Percentiles rank a stretch among this genome's conserved stretches.
These are phyloP conservation scores for Prunus fruticosa DNA, from an alignment of 306 rosid genomes.

Conservation along the genomic window DNA sequence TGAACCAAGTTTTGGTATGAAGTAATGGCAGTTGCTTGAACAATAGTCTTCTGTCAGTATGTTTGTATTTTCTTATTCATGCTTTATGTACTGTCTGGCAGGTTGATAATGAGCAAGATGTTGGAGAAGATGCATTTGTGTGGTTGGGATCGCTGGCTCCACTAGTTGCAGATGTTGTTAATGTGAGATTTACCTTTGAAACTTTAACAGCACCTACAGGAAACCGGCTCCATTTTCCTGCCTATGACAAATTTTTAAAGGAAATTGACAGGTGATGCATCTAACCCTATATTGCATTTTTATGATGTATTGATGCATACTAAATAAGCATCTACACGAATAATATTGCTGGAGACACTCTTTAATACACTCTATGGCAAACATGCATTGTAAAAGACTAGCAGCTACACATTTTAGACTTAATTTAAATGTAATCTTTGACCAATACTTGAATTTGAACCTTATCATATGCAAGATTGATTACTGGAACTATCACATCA, in stretches of 20 bases:
- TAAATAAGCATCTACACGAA: neutral
- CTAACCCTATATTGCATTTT: conserved; percentile 7
- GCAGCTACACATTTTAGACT: neutral
- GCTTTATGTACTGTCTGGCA: conserved; percentile 22
- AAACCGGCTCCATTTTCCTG: conserved; percentile 78
- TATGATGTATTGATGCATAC: neutral
- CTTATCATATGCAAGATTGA: no score
- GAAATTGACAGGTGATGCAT: conserved; percentile 64
- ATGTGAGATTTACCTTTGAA: conserved; percentile 80
- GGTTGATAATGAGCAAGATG: conserved; percentile 58
- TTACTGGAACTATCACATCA: no score
- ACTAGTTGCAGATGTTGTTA: conserved; percentile 64
- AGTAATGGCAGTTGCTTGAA: neutral
- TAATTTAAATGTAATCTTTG: neutral
- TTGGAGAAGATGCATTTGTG: conserved; percentile 90
- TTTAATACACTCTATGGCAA: neutral
- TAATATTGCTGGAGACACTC: neutral
- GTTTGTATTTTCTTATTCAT: conserved; percentile 8
- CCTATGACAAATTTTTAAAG: conserved; percentile 66
- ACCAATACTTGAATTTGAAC: neutral
- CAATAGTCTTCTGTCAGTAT: neutral
- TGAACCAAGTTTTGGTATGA: neutral
- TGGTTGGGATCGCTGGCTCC: conserved; percentile 84
- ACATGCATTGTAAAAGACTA: neutral
- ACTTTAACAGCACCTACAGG: conserved; percentile 73